Evolutionary conservation across 1,284 basidiomycete genomes (phyloP).

Genomic region (Cryptococcus sp.): DNA sequence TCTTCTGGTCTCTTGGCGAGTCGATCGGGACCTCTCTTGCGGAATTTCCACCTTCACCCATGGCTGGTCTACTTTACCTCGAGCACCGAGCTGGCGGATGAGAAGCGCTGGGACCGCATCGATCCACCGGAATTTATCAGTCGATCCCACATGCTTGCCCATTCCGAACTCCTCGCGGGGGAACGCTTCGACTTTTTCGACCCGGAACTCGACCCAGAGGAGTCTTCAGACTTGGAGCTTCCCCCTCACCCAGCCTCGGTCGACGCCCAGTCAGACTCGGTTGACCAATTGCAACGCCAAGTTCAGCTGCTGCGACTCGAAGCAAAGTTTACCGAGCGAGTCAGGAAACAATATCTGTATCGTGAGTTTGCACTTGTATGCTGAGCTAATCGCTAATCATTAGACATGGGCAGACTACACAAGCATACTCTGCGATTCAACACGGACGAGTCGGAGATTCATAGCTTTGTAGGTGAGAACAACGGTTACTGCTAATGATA

Average conservation of each 20-base stretch:
- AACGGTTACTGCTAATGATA: constrained; percentile 4
- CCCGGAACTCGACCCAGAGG: neutral
- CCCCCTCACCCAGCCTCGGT: no score
- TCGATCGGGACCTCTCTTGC: constrained; percentile 30
- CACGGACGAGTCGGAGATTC: constrained; percentile 42
- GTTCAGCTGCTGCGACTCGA: constrained; percentile 38
- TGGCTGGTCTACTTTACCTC: constrained; percentile 38
- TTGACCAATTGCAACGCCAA: constrained; percentile 17
- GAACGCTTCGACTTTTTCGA: constrained; percentile 26
- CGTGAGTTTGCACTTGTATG: constrained; percentile 23
- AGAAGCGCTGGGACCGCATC: constrained; percentile 37
- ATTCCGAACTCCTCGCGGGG: constrained; percentile 20
- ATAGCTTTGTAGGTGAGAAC: constrained; percentile 32
- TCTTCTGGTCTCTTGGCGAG: constrained; percentile 24
- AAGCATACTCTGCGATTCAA: constrained; percentile 36
- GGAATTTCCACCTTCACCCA: constrained; percentile 39
- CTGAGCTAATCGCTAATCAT: constrained; percentile 2
- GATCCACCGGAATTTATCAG: constrained; percentile 39
- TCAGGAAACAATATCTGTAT: constrained; percentile 34
- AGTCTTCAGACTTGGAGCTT: no score
- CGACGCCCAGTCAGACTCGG: neutral
- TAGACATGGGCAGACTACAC: constrained; percentile 41
- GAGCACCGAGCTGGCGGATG: constrained; percentile 34
- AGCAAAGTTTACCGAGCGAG: constrained; percentile 26
- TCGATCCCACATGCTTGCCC: constrained; percentile 32